Percentiles rank a stretch among this genome's conserved stretches.
These are phyloP conservation scores for Colletotrichum sojae DNA, from an alignment of 2,329 filamentous ascomycete genomes.

Conservation along the genomic window DNA sequence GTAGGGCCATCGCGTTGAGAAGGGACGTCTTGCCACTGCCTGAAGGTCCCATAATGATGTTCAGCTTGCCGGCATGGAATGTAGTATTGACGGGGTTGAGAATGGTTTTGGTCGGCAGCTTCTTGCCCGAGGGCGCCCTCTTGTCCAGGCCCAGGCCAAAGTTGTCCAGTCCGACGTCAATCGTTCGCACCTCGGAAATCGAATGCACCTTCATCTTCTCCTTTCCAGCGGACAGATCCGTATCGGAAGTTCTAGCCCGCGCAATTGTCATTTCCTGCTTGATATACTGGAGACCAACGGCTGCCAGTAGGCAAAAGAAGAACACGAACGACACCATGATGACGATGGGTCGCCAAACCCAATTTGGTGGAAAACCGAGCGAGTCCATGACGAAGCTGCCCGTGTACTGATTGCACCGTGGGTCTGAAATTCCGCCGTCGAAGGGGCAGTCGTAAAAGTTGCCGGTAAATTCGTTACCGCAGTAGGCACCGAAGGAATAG, in stretches of 20 bases:
- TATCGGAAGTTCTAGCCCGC: conserved; percentile 70
- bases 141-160: conserved; percentile 78
- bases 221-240: conserved; percentile 77
- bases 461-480: conserved; percentile 79
- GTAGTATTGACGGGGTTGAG: conserved; percentile 76
- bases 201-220: conserved; percentile 74
- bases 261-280: conserved; percentile 80
- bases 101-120: conserved; percentile 69
- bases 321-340: conserved; percentile 73
- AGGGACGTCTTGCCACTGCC: conserved; percentile 84
- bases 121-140: conserved; percentile 65
- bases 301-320: conserved; percentile 74
- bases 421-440: conserved; percentile 72
- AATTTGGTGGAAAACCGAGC: conserved; percentile 76
- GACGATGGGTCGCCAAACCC: conserved; percentile 77
- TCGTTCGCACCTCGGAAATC: conserved; percentile 67
- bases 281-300: conserved; percentile 73
- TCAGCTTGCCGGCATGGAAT: conserved; percentile 78
- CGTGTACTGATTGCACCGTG: conserved; percentile 77
- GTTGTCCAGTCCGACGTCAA: conserved; percentile 75
- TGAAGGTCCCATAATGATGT: conserved; percentile 86
- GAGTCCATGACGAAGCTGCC: conserved; percentile 78
- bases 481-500: conserved; percentile 80
- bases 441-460: conserved; percentile 82
- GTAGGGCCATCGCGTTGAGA: conserved; percentile 79